Conservation (phyloP, 805 yeast genomes). For the Saturnispora besseyi region DNA sequence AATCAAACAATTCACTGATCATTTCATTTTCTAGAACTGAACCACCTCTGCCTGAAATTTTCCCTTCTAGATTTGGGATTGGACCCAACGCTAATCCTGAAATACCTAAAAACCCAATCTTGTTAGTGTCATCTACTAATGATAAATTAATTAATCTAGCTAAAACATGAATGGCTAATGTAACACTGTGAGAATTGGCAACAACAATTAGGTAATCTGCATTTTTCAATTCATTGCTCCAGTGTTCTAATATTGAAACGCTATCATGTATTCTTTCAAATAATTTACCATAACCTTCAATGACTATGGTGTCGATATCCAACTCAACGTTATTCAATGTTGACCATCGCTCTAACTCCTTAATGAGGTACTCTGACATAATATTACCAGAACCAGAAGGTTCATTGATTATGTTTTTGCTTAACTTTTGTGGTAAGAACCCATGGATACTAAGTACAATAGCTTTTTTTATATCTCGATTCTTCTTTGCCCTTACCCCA, state of each 20-base stretch:
- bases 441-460: constrained; percentile 93
- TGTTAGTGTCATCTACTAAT: constrained; percentile 43
- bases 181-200: constrained; percentile 89
- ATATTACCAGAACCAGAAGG: constrained; percentile 85
- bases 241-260: constrained; percentile 56
- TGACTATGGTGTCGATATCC: constrained; percentile 70
- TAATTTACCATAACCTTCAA: constrained; percentile 88
- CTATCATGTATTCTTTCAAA: constrained; percentile 73
- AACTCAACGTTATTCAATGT: constrained; percentile 29
- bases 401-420: constrained; percentile 78
- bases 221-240: constrained; percentile 43
- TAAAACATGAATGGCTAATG: constrained; percentile 71
- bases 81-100: constrained; percentile 94
- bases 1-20: constrained; percentile 75
- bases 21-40: constrained; percentile 82
- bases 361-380: constrained; percentile 75
- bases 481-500: constrained; percentile 2
- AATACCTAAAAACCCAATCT: constrained; percentile 78
- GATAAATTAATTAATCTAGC: constrained; percentile 36
- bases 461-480: constrained; percentile 34
- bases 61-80: constrained; percentile 76
- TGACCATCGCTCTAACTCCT: constrained; percentile 61
- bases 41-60: constrained; percentile 55
- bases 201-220: constrained; percentile 82
- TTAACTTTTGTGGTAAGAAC: constrained; percentile 79